A percentile compares a stretch with the other conserved stretches of the same genome.
Evolutionary conservation across 2,329 filamentous ascomycete species (phyloP).

Genomic region (Fusarium euwallaceae): DNA sequence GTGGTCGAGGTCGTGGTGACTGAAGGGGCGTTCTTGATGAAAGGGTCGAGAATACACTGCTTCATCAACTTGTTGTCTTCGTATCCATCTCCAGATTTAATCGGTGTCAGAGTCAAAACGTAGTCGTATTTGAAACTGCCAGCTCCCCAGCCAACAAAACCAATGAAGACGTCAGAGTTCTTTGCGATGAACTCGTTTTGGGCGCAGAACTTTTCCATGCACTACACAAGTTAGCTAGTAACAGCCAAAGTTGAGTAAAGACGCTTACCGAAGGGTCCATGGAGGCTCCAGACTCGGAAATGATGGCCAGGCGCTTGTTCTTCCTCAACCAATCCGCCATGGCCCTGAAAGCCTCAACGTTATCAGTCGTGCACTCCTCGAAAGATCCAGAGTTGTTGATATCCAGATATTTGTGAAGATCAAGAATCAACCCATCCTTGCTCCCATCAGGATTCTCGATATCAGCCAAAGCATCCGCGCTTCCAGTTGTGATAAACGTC

Average conservation of each 20-base stretch:
- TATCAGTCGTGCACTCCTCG: constrained; percentile 65
- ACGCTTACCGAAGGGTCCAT: constrained; percentile 54
- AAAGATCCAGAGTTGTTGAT: constrained; percentile 67
- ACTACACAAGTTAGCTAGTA: constrained; percentile 47
- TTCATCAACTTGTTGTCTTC: constrained; percentile 58
- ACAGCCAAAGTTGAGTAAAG: not conserved
- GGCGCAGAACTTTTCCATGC: constrained; percentile 59
- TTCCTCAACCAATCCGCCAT: constrained; percentile 62
- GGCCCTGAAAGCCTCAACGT: constrained; percentile 61
- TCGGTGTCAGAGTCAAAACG: constrained; percentile 59
- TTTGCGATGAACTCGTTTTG: constrained; percentile 61
- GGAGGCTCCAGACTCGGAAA: constrained; percentile 67
- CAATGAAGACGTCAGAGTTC: constrained; percentile 62
- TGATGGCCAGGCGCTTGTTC: constrained; percentile 62
- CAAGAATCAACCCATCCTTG: constrained; percentile 68
- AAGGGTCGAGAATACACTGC: constrained; percentile 57
- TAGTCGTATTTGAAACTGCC: constrained; percentile 59
- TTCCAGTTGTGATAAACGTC: constrained; percentile 62
- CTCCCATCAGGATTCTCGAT: constrained; percentile 71
- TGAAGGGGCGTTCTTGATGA: constrained; percentile 41
- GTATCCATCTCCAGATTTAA: constrained; percentile 41
- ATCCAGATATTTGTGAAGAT: constrained; percentile 73
- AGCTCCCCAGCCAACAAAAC: constrained; percentile 62
- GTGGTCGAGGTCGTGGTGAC: constrained; percentile 7
- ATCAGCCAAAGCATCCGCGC: constrained; percentile 63